phyloP scores from a whole-genome alignment of 768 basidiomycete species.

The Boletus bicolor region DNA sequence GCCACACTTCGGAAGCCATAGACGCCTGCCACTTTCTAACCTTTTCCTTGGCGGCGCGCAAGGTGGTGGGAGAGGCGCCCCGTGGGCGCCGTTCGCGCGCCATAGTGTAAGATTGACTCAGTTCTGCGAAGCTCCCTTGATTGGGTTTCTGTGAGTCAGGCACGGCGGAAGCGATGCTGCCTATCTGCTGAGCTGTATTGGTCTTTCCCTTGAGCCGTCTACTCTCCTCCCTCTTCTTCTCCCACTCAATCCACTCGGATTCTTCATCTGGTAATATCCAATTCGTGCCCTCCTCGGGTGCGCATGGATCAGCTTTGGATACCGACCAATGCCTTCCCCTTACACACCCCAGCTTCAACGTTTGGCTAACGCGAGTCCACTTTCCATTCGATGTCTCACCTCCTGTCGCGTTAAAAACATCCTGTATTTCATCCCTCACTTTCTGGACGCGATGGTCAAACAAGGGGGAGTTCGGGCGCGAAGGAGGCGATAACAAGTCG shows the following conservation, averaged over 20 bases:
- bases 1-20: slow-evolving; percentile 21
- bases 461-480: slow-evolving; percentile 33
- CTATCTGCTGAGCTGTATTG: slow-evolving; percentile 9
- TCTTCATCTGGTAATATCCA: slow-evolving; percentile 46
- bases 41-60: slow-evolving; percentile 34
- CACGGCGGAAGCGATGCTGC: not conserved
- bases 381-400: slow-evolving; percentile 43
- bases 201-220: slow-evolving; percentile 19
- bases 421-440: slow-evolving; percentile 33
- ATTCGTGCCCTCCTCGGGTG: slow-evolving; percentile 24
- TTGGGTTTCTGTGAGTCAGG: slow-evolving; percentile 5
- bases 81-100: slow-evolving; percentile 4
- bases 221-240: slow-evolving; percentile 29
- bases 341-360: slow-evolving; percentile 41
- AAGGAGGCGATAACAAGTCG: slow-evolving; percentile 35
- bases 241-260: slow-evolving; percentile 47
- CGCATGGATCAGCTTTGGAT: slow-evolving; percentile 20
- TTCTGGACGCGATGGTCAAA: slow-evolving; percentile 28
- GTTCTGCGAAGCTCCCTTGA: not conserved
- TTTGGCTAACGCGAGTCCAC: slow-evolving; percentile 42
- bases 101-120: not conserved
- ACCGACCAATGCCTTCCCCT: slow-evolving; percentile 33
- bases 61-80: slow-evolving; percentile 24
- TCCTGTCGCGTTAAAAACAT: slow-evolving; percentile 35
- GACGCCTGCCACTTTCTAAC: slow-evolving; percentile 36